A percentile compares a stretch with the other conserved stretches of the same genome.
Conservation (phyloP, 1,284 basidiomycete genomes). For the Fomitopsis pinicola region DNA sequence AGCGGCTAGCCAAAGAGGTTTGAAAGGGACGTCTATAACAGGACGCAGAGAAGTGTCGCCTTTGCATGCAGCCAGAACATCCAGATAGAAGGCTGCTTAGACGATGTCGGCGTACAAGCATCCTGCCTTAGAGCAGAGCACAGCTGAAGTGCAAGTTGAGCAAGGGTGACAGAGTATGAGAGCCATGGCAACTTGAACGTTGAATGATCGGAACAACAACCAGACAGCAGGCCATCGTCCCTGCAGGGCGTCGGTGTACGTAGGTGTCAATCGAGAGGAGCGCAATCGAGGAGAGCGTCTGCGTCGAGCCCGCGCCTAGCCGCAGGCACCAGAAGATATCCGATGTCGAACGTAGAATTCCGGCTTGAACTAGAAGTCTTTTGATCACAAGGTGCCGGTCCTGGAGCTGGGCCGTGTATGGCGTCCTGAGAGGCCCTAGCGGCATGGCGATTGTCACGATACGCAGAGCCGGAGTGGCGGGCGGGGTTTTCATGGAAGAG, state of each 20-base stretch:
- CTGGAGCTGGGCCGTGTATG: neutral
- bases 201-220: no score
- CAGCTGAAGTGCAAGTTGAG: no score
- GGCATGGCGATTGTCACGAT: neutral
- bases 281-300: neutral
- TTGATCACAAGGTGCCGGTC: neutral
- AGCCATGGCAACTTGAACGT: no score
- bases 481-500: neutral
- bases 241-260: no score
- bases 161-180: no score
- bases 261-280: no score
- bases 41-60: neutral
- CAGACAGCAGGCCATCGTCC: no score
- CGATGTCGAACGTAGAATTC: neutral
- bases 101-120: no score
- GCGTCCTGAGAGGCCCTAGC: neutral
- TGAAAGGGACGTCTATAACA: neutral
- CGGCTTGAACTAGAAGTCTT: neutral
- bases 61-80: neutral
- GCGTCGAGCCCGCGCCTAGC: neutral
- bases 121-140: no score
- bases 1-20: neutral
- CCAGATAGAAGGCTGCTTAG: neutral
- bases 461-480: neutral
- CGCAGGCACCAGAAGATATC: neutral